phyloP scores from a whole-genome alignment of 176 grass and related monocot species.

The Hyparrhenia diplandra region DNA sequence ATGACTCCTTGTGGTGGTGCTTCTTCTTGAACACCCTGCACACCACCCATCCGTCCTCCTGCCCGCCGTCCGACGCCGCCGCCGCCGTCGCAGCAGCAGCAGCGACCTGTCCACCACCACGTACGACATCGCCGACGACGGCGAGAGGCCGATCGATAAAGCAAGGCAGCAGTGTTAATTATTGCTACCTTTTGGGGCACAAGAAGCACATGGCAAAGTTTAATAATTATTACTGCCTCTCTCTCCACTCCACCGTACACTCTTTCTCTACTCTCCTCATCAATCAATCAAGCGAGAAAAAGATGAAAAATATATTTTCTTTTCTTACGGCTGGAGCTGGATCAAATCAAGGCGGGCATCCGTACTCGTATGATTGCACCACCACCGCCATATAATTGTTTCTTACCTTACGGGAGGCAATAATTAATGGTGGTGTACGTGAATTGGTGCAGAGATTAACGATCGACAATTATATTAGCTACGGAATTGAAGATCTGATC shows the following conservation, averaged over 20 bases:
- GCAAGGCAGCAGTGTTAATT: slow-evolving; percentile 27
- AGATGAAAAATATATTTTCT: background rate
- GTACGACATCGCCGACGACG: slow-evolving; percentile 10
- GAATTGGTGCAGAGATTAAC: slow-evolving; percentile 15
- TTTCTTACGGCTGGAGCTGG: background rate
- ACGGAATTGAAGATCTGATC: too few relatives aligned
- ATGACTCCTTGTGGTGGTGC: slow-evolving; percentile 66
- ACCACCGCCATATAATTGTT: slow-evolving; percentile 44
- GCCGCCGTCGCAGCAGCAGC: background rate
- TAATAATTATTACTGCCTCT: slow-evolving; percentile 28
- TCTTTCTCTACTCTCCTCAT: background rate
- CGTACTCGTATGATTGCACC: slow-evolving; percentile 56
- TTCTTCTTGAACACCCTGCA: slow-evolving; percentile 99
- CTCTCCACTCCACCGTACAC: background rate
- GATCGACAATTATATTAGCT: background rate
- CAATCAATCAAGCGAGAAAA: background rate
- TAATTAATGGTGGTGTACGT: slow-evolving; percentile 35
- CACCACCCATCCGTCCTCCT: slow-evolving; percentile 97
- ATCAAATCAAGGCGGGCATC: slow-evolving; percentile 32
- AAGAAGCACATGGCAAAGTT: slow-evolving; percentile 54
- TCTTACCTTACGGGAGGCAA: slow-evolving; percentile 26
- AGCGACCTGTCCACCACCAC: slow-evolving; percentile 17
- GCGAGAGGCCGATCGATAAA: too few relatives aligned
- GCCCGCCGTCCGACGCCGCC: slow-evolving; percentile 41
- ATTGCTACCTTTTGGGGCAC: slow-evolving; percentile 50